Evolutionary conservation across 495 filamentous ascomycete species (phyloP).

Genomic region (Parathielavia appendiculata): DNA sequence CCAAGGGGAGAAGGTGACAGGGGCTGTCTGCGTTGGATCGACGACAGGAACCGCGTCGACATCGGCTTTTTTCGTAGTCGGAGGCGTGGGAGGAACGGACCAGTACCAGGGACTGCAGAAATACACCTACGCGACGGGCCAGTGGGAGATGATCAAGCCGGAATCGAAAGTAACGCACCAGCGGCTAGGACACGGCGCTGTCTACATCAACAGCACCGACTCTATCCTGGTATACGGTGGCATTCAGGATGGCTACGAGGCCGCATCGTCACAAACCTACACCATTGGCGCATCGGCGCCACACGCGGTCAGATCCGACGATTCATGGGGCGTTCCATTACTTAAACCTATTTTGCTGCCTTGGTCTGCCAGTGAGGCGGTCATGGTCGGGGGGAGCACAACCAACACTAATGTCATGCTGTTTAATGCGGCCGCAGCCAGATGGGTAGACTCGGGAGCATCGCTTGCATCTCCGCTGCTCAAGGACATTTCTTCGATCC

Average conservation of each 20-base stretch:
- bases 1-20: constrained; percentile 61
- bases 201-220: constrained; percentile 64
- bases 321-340: constrained; percentile 55
- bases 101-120: constrained; percentile 77
- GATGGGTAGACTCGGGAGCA: constrained; percentile 61
- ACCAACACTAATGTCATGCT: constrained; percentile 62
- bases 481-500: constrained; percentile 46
- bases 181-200: constrained; percentile 67
- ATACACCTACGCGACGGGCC: constrained; percentile 67
- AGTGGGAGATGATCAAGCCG: constrained; percentile 66
- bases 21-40: constrained; percentile 72
- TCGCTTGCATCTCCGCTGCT: constrained; percentile 54
- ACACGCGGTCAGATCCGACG: constrained; percentile 52
- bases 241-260: constrained; percentile 49
- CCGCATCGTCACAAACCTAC: constrained; percentile 68
- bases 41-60: constrained; percentile 47
- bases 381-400: constrained; percentile 69
- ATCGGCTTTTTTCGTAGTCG: constrained; percentile 76
- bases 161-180: constrained; percentile 55
- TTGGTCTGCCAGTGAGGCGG: constrained; percentile 67
- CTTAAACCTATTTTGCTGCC: constrained; percentile 66
- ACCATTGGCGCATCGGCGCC: constrained; percentile 59
- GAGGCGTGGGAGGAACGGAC: constrained; percentile 54
- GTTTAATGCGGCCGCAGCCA: constrained; percentile 42
- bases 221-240: constrained; percentile 81